Base-by-base conservation (phyloP, 805 yeast genomes). In the Candida pini region DNA sequence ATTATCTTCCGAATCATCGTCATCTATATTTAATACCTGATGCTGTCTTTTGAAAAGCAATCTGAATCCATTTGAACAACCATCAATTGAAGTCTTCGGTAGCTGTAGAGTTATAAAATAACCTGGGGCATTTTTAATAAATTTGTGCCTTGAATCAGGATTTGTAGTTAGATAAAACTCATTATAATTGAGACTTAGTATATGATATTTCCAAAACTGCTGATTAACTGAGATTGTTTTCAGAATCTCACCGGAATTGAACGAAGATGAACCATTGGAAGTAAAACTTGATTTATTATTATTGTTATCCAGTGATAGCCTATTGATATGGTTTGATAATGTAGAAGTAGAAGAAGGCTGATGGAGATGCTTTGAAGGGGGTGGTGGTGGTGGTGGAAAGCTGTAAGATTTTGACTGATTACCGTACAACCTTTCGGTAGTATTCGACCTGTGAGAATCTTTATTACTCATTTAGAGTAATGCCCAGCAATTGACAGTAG, bases 151-250 rank as follows among this genome's bases (percentile, higher is more conserved):
- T 14, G 64, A 55, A 16, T 76, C 78, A 0, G 88, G 88, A 45
- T 77, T 81, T 0, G 89, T 81, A 1, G 87, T 71, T 30, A 81
- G 49, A 49, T 78, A 79, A 30, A 77, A 57, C 44, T 73, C 78
- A 22, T 39, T 30, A 26, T 64, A 66, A 9, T 78, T 76, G 33
- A 76, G 59, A 35, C 64, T 68, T 17, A 76, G 50, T 5, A 79
- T 60, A 49, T 81, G 88, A 47, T 80, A 81, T 49, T 78, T 79
- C 78, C 81, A 78, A 43, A 66, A 71, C 13, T 65, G 38, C 29
- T 34, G 51, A 26, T 16, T 26, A n/a, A 27, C 39, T 8, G 33
- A 23, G 5, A 30, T 30, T 19, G 26, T 25, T 24, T 31, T 14
- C 25, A 38, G 12, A 18, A 30, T 9, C 9, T 22, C 12, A 20